Percentiles rank a stretch among this genome's conserved stretches.
These are phyloP conservation scores for Elsinoe australis DNA, from an alignment of 2,329 filamentous ascomycete species.

Conservation along the genomic window DNA sequence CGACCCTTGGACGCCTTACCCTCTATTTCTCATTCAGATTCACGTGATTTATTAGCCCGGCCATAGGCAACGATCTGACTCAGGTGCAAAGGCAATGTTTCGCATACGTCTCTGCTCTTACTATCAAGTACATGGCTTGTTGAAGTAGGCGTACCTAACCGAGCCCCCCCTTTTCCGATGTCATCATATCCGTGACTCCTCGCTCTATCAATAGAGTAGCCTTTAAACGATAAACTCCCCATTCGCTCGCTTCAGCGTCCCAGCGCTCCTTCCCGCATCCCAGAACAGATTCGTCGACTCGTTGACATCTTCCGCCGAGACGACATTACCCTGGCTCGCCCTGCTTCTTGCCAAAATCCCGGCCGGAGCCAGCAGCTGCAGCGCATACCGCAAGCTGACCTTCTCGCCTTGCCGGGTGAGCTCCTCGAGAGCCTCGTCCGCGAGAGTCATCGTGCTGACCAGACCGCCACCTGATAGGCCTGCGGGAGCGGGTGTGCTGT, in stretches of 20 bases:
- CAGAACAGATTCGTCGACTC: conserved; percentile 42
- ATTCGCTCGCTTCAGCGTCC: conserved; percentile 25
- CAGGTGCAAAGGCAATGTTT: too few relatives aligned
- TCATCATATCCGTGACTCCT: too few relatives aligned
- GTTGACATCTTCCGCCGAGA: conserved; percentile 49
- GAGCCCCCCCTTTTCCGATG: too few relatives aligned
- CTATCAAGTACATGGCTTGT: too few relatives aligned
- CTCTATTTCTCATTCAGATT: too few relatives aligned
- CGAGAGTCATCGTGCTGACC: conserved; percentile 56
- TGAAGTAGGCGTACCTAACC: too few relatives aligned
- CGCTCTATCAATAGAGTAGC: too few relatives aligned
- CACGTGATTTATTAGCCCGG: too few relatives aligned
- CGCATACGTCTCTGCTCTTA: too few relatives aligned
- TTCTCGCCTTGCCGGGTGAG: conserved; percentile 79
- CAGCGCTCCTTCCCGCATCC: conserved; percentile 43
- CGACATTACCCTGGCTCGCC: conserved; percentile 33
- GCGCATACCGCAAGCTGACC: conserved; percentile 83
- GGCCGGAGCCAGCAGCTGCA: conserved; percentile 83
- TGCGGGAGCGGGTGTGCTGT: conserved; percentile 30
- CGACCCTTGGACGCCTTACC: too few relatives aligned
- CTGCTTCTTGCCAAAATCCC: conserved; percentile 79
- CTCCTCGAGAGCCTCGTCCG: conserved; percentile 76
- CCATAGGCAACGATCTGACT: too few relatives aligned
- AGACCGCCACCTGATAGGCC: conserved; percentile 44
- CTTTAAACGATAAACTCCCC: conserved; percentile 32